A percentile compares a stretch with the other conserved stretches of the same genome.
Evolutionary conservation across 1,139 yeast genomes (phyloP).

Genomic region (Protomyces macrosporus): DNA sequence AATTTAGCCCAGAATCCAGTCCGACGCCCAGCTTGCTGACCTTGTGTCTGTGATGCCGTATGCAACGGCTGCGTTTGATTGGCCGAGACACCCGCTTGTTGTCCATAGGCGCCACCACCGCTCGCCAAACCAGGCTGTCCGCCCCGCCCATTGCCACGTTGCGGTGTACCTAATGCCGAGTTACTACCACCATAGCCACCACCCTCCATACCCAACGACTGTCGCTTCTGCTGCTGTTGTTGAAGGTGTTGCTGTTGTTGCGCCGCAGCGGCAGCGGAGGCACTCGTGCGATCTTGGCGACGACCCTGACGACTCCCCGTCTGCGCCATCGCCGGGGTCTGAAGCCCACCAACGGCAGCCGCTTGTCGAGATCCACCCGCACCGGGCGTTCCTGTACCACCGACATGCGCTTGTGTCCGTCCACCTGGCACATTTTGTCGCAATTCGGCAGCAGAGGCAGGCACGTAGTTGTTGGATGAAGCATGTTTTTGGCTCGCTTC

Average conservation of each 20-base stretch:
- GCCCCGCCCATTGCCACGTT: not conserved
- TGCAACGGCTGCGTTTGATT: too few species aligned
- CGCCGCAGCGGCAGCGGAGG: not conserved
- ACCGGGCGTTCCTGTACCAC: not conserved
- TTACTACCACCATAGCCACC: not conserved
- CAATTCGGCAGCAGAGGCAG: conserved; percentile 23
- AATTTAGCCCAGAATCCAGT: not conserved
- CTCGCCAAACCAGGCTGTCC: not conserved
- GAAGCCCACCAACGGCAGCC: not conserved
- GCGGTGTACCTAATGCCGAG: not conserved
- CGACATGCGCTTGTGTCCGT: conserved; percentile 21
- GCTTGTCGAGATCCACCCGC: not conserved
- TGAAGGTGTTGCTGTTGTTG: not conserved
- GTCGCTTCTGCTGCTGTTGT: not conserved
- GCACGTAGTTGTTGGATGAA: conserved; percentile 14
- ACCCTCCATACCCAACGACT: not conserved
- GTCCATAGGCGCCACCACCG: too few species aligned
- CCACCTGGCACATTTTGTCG: conserved; percentile 24
- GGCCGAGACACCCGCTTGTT: not conserved
- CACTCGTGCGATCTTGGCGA: not conserved
- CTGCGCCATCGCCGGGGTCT: not conserved
- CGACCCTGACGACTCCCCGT: not conserved
- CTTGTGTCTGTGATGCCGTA: not conserved
- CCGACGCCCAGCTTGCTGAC: not conserved
- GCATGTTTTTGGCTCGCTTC: conserved; percentile 54